These are phyloP conservation scores for Echria macrotheca DNA, from an alignment of 495 filamentous ascomycete species.

Conservation along the genomic window DNA sequence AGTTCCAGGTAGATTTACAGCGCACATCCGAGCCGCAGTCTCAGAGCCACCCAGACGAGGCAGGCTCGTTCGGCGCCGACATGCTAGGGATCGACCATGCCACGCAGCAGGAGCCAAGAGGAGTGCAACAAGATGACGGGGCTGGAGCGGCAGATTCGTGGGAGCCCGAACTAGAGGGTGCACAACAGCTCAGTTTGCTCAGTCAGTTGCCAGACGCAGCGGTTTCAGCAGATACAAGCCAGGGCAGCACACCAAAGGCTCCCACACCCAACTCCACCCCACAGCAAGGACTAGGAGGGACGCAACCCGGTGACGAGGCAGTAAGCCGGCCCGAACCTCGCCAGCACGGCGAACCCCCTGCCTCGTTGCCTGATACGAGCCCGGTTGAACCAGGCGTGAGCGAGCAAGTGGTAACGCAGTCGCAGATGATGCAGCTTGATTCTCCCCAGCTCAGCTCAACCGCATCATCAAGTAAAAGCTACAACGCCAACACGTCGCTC, in stretches of 20 bases:
- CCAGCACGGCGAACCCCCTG: background rate
- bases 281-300: background rate
- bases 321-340: background rate
- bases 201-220: background rate
- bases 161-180: background rate
- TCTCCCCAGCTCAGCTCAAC: background rate
- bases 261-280: background rate
- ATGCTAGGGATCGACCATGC: background rate
- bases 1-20: background rate
- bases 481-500: too few species aligned
- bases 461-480: too few species aligned
- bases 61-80: background rate
- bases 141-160: background rate
- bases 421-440: background rate
- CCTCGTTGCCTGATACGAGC: background rate
- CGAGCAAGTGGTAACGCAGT: background rate
- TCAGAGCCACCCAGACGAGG: slow-evolving; percentile 1
- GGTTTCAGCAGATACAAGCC: background rate
- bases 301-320: background rate
- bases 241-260: background rate
- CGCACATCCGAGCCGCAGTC: background rate
- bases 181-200: background rate
- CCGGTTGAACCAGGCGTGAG: background rate
- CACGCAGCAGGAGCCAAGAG: background rate
- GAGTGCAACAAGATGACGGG: background rate